A percentile compares a stretch with the other conserved stretches of the same genome.
Evolutionary conservation across 305 asterid species (phyloP).

Genomic region (Ilex paraguariensis): DNA sequence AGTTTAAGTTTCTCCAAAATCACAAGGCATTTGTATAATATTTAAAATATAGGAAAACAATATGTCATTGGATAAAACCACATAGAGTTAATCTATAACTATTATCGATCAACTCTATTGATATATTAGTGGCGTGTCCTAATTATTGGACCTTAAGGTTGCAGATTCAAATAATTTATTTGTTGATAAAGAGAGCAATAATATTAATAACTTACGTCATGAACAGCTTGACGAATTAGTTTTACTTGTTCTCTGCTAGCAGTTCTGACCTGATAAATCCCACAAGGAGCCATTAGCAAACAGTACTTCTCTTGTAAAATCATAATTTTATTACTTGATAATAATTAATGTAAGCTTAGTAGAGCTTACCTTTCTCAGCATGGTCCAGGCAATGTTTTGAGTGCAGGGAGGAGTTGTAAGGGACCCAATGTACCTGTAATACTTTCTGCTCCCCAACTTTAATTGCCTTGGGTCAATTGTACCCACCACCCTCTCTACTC

Average conservation of each 20-base stretch:
- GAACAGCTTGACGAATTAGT: conserved; percentile 59
- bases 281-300: neutral
- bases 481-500: conserved; percentile 34
- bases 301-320: neutral
- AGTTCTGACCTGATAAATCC: conserved; percentile 42
- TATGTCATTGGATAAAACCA: no score
- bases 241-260: conserved; percentile 49
- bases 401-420: conserved; percentile 74
- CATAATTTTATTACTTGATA: neutral
- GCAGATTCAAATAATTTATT: neutral
- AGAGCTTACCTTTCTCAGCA: conserved; percentile 37
- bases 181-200: neutral
- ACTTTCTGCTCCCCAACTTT: conserved; percentile 50
- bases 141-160: neutral
- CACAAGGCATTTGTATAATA: no score
- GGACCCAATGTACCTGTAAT: conserved; percentile 65
- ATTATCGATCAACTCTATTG: no score
- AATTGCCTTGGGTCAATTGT: conserved; percentile 34
- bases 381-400: conserved; percentile 55
- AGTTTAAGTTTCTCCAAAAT: no score
- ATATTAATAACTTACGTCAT: conserved; percentile 46
- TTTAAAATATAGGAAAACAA: no score
- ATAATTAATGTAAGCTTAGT: neutral
- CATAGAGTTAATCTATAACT: no score
- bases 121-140: neutral